Evolutionary conservation across 805 yeast species (phyloP).

Genomic region (Nadsonia fulvescens): DNA sequence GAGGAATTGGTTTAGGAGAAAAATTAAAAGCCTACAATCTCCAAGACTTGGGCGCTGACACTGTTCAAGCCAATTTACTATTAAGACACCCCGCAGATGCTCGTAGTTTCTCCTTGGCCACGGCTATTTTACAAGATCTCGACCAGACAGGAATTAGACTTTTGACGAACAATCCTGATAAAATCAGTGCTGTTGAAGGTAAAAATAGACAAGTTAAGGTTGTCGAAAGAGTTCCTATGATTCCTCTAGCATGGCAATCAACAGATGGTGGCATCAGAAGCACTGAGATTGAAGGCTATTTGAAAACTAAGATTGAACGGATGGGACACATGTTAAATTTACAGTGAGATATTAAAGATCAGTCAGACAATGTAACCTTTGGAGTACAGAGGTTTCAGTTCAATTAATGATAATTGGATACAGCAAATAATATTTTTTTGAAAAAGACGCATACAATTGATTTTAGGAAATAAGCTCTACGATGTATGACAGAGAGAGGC

Average conservation of each 20-base stretch:
- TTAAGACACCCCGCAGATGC: slow-evolving; percentile 96
- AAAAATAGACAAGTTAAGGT: slow-evolving; percentile 57
- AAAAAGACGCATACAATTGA: too few species aligned
- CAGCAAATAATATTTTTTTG: too few species aligned
- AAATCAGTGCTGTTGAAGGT: slow-evolving; percentile 88
- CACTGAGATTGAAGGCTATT: slow-evolving; percentile 78
- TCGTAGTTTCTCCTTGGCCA: slow-evolving; percentile 84
- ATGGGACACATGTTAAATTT: slow-evolving; percentile 95
- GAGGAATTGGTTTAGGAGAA: slow-evolving; percentile 97
- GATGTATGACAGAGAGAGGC: too few species aligned
- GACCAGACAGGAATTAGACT: slow-evolving; percentile 56
- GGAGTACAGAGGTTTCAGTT: too few species aligned
- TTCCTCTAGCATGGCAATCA: slow-evolving; percentile 80
- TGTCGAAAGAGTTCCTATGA: slow-evolving; percentile 85
- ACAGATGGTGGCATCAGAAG: slow-evolving; percentile 54
- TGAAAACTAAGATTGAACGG: slow-evolving; percentile 83
- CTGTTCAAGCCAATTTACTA: slow-evolving; percentile 87
- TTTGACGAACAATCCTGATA: slow-evolving; percentile 91
- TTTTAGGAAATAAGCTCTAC: too few species aligned
- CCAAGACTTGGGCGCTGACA: slow-evolving; percentile 96
- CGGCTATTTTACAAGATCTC: slow-evolving; percentile 76
- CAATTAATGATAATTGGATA: too few species aligned
- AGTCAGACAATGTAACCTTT: too few species aligned
- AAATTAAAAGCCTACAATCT: slow-evolving; percentile 90
- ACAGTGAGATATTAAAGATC: too few species aligned